These are phyloP conservation scores for Naematelia aurantialba DNA, from an alignment of 768 basidiomycete genomes.

Conservation along the genomic window DNA sequence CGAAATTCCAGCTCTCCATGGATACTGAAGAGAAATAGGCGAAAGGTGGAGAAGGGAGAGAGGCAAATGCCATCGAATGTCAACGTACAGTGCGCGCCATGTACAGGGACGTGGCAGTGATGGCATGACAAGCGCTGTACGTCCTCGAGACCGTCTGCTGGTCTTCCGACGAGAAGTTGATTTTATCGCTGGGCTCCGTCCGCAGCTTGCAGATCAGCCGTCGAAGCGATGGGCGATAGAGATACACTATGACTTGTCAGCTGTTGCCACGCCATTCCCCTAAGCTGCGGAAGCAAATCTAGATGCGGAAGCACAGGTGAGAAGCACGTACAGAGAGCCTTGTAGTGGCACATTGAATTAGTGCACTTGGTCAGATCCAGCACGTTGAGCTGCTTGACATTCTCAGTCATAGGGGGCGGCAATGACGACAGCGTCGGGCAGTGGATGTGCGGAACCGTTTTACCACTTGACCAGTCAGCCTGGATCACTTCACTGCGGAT, in stretches of 20 bases:
- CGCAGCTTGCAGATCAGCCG: conserved; percentile 33
- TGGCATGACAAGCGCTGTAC: conserved; percentile 36
- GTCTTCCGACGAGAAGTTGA: conserved; percentile 23
- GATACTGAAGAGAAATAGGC: not conserved
- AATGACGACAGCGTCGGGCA: conserved; percentile 30
- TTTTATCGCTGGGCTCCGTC: conserved; percentile 3
- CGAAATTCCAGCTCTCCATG: not conserved
- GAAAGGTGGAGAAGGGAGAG: not conserved
- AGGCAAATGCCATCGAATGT: not conserved
- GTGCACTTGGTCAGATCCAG: conserved; percentile 13
- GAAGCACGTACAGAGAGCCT: conserved; percentile 28
- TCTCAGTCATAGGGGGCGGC: conserved; percentile 13
- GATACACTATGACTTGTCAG: conserved; percentile 26
- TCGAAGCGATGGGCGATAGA: conserved; percentile 37
- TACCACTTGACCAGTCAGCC: not conserved
- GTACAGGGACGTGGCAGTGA: conserved; percentile 30
- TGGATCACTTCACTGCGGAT: not conserved
- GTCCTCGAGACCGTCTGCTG: conserved; percentile 28
- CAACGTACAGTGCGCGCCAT: conserved; percentile 27
- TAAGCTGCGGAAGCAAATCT: too few relatives aligned
- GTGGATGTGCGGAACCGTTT: conserved; percentile 19
- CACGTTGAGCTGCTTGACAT: conserved; percentile 18
- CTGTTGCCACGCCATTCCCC: not conserved
- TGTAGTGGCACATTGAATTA: conserved; percentile 39
- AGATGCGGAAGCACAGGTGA: too few relatives aligned